A percentile compares a stretch with the other conserved stretches of the same genome.
Conservation (phyloP, 495 filamentous ascomycete genomes). For the Trichoderma reesei region DNA sequence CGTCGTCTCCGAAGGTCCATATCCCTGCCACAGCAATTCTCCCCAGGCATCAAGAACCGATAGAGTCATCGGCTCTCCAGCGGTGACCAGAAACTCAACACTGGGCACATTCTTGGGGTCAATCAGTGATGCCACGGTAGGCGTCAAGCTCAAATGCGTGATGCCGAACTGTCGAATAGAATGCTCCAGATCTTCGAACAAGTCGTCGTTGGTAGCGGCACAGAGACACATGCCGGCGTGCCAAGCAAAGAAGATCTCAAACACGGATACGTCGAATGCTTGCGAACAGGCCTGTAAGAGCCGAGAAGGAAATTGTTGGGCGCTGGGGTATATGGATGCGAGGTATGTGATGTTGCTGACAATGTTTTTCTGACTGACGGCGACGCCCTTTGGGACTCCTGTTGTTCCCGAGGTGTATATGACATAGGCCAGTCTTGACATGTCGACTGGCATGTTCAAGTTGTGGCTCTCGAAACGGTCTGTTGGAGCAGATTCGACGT, state of each 20-base stretch:
- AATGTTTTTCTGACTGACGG: conserved; percentile 58
- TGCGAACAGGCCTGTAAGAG: conserved; percentile 65
- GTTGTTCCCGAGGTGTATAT: conserved; percentile 61
- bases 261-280: conserved; percentile 69
- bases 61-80: conserved; percentile 61
- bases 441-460: conserved; percentile 22
- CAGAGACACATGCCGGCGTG: conserved; percentile 62
- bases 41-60: conserved; percentile 58
- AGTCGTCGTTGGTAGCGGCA: conserved; percentile 51
- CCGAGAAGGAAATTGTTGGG: conserved; percentile 26
- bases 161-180: conserved; percentile 47
- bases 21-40: conserved; percentile 59
- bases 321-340: conserved; percentile 46
- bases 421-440: conserved; percentile 41
- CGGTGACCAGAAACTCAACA: conserved; percentile 58
- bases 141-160: conserved; percentile 71
- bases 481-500: conserved; percentile 24
- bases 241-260: conserved; percentile 76
- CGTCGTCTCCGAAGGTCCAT: conserved; percentile 62
- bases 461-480: conserved; percentile 20
- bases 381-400: conserved; percentile 58
- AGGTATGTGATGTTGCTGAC: conserved; percentile 57
- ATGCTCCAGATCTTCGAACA: conserved; percentile 54
- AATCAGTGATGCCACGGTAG: conserved; percentile 62
- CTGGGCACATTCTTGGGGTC: conserved; percentile 50